Conservation (phyloP, 2,329 filamentous ascomycete genomes). For the Alternaria gaisen region DNA sequence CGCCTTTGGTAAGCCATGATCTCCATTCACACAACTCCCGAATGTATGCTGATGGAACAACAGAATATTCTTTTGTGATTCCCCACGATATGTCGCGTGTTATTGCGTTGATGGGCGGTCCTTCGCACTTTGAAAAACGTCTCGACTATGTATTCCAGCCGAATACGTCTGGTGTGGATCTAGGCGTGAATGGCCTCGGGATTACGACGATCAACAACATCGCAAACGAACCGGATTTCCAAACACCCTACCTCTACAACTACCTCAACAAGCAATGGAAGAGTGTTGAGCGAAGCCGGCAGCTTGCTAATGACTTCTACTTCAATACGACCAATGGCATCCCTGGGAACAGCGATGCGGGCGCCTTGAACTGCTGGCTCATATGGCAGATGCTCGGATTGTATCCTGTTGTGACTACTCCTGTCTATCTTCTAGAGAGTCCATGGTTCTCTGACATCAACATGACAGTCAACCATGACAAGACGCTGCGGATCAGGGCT, state of each 20-base stretch:
- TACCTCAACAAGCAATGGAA: conserved; percentile 54
- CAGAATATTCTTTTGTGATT: conserved; percentile 56
- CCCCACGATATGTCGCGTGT: conserved; percentile 55
- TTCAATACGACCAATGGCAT: conserved; percentile 52
- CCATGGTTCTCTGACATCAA: conserved; percentile 57
- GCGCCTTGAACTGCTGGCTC: conserved; percentile 61
- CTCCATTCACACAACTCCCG: not conserved
- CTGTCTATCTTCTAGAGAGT: conserved; percentile 57
- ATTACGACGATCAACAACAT: conserved; percentile 51
- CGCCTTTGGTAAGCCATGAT: conserved; percentile 42
- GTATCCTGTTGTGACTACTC: conserved; percentile 59
- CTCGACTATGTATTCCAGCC: conserved; percentile 55
- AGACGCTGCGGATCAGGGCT: conserved; percentile 59
- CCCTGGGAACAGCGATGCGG: conserved; percentile 58
- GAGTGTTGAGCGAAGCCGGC: conserved; percentile 42
- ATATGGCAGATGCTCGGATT: conserved; percentile 61
- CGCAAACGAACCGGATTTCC: conserved; percentile 53
- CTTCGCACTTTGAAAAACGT: conserved; percentile 49
- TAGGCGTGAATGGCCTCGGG: conserved; percentile 47
- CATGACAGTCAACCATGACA: conserved; percentile 46
- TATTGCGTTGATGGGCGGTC: conserved; percentile 55
- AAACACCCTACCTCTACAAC: conserved; percentile 54
- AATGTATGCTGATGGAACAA: not conserved
- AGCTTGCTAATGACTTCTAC: conserved; percentile 54
- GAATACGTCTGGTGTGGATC: conserved; percentile 49